These are phyloP conservation scores for Cinnamomum chago DNA, from an alignment of 164 flowering plant genomes.

Conservation along the genomic window DNA sequence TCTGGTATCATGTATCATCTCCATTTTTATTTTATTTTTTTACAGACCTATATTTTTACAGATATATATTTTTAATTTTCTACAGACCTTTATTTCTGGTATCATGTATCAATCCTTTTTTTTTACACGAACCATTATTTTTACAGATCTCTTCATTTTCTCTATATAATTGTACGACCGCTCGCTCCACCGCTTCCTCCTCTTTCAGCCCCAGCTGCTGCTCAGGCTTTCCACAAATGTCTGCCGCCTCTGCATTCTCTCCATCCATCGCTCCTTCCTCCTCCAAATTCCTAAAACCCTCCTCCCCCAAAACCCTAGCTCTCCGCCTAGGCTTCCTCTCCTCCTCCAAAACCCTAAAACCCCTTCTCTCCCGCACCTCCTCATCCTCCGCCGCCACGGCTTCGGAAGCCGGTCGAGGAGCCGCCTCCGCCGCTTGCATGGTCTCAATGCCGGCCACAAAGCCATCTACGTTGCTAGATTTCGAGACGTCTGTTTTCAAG, in stretches of 20 bases:
- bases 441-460: slow-evolving; percentile 36
- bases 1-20: too few species aligned
- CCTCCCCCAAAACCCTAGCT: not conserved
- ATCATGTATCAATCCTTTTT: too few species aligned
- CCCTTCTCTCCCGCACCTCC: slow-evolving; percentile 6
- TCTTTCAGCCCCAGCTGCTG: too few species aligned
- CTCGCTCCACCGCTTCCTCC: too few species aligned
- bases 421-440: slow-evolving; percentile 19
- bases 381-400: not conserved
- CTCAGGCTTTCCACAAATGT: not conserved
- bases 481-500: slow-evolving; percentile 63
- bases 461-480: slow-evolving; percentile 38
- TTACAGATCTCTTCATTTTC: too few species aligned
- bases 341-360: slow-evolving; percentile 2
- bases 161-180: too few species aligned
- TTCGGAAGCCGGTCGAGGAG: not conserved
- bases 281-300: not conserved
- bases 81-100: too few species aligned
- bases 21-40: too few species aligned
- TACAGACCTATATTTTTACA: too few species aligned
- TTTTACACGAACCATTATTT: too few species aligned
- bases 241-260: slow-evolving; percentile 2
- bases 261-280: not conserved
- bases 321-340: slow-evolving; percentile 6
- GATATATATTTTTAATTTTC: too few species aligned